A percentile compares a stretch with the other conserved stretches of the same genome.
These are phyloP conservation scores for Curvularia sp. DNA, from an alignment of 2,329 filamentous ascomycete species.

Conservation along the genomic window DNA sequence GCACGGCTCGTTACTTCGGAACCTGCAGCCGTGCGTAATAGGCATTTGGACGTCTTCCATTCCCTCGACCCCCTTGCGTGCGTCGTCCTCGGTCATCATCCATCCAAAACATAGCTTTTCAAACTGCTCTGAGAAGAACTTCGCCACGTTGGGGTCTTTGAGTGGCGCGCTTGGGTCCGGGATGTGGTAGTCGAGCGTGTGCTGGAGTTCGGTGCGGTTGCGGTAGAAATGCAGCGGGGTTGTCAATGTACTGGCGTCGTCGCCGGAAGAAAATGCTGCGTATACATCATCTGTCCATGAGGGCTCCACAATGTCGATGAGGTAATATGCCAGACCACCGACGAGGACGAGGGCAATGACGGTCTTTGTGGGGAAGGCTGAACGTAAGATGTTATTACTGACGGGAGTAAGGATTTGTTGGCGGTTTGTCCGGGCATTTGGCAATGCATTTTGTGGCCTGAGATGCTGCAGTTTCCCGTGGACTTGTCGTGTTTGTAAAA, in stretches of 20 bases:
- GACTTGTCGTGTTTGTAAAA: slow-evolving; percentile 5
- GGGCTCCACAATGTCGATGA: slow-evolving; percentile 27
- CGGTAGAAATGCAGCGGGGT: slow-evolving; percentile 39
- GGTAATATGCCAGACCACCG: slow-evolving; percentile 33
- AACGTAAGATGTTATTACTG: slow-evolving; percentile 25
- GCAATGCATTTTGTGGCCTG: not conserved
- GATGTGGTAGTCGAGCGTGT: slow-evolving; percentile 36
- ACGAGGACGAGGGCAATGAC: slow-evolving; percentile 34
- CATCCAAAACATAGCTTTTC: slow-evolving; percentile 36
- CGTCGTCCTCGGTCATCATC: slow-evolving; percentile 39
- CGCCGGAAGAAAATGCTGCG: slow-evolving; percentile 18
- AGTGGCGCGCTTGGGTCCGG: slow-evolving; percentile 28
- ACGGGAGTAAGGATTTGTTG: not conserved
- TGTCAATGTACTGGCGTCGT: slow-evolving; percentile 18
- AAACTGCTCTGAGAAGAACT: slow-evolving; percentile 36
- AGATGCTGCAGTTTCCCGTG: not conserved
- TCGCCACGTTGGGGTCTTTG: slow-evolving; percentile 29
- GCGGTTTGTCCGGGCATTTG: not conserved
- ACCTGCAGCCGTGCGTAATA: slow-evolving; percentile 42
- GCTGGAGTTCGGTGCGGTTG: slow-evolving; percentile 38
- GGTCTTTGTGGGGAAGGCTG: slow-evolving; percentile 45
- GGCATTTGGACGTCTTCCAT: slow-evolving; percentile 31
- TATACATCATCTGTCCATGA: slow-evolving; percentile 34
- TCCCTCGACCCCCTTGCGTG: slow-evolving; percentile 18
- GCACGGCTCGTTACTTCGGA: slow-evolving; percentile 41